phyloP scores from a whole-genome alignment of 441 rosid genomes.

The Omphalea diandra region DNA sequence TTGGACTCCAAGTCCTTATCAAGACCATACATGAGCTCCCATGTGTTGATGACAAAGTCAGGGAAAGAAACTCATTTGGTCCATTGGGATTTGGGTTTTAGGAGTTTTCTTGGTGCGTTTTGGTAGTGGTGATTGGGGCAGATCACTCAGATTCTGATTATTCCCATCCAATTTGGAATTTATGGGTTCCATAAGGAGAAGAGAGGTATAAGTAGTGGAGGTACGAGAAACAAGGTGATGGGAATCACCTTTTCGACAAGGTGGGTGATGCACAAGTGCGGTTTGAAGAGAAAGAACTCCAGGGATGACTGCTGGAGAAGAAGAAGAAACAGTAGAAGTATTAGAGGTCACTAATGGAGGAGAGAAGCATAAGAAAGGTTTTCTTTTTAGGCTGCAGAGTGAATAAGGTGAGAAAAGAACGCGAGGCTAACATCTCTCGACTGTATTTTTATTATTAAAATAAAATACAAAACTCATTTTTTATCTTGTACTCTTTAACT shows the following conservation, averaged over 20 bases:
- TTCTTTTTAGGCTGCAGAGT: too few species aligned
- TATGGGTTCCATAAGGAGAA: constrained; percentile 46
- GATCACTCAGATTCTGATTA: constrained; percentile 29
- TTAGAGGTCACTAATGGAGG: constrained; percentile 12
- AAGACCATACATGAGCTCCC: constrained; percentile 99
- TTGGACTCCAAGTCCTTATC: constrained; percentile 55
- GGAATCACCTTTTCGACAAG: constrained; percentile 75
- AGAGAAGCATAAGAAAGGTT: constrained; percentile 14
- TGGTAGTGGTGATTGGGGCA: constrained; percentile 24
- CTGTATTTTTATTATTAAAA: too few species aligned
- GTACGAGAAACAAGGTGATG: constrained; percentile 86
- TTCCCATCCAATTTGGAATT: constrained; percentile 20
- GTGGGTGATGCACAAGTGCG: constrained; percentile 89
- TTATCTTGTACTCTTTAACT: too few species aligned
- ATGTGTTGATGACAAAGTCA: constrained; percentile 85
- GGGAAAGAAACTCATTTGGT: constrained; percentile 46
- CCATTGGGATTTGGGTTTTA: constrained; percentile 21
- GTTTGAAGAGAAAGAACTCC: constrained; percentile 60
- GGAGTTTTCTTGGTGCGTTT: constrained; percentile 16
- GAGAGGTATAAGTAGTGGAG: constrained; percentile 84
- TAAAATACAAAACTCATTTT: too few species aligned
- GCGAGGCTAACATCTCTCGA: too few species aligned
- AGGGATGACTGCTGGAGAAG: constrained; percentile 25
- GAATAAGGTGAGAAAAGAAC: too few species aligned
- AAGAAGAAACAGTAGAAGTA: constrained; percentile 22